Conservation (phyloP, 225 moss, liverwort and hornwort species). For the Polytrichum formosum region DNA sequence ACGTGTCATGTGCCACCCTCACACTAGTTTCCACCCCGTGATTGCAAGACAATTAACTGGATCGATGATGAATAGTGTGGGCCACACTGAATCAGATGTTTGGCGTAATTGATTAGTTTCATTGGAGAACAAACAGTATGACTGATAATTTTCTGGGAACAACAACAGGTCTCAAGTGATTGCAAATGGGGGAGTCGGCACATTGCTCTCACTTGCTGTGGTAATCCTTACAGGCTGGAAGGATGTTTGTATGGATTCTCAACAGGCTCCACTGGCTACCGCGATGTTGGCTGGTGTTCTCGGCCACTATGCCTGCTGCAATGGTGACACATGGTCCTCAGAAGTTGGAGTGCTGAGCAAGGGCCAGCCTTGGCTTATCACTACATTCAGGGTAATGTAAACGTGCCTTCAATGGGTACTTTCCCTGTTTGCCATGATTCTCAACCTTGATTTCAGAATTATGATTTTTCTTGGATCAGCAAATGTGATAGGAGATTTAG, state of each 20-base stretch:
- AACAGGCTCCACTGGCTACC: constrained; percentile 63
- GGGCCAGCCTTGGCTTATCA: constrained; percentile 70
- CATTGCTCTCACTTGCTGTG: constrained; percentile 54
- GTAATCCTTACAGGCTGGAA: constrained; percentile 61
- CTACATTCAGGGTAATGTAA: constrained; percentile 57
- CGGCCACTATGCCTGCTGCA: constrained; percentile 91
- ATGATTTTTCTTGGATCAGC: no score
- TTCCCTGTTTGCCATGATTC: no score
- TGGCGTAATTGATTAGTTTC: background rate
- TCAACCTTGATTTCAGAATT: no score
- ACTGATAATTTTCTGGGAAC: constrained; percentile 4
- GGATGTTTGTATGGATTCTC: constrained; percentile 73
- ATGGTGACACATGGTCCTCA: constrained; percentile 94
- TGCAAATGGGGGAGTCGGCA: constrained; percentile 65
- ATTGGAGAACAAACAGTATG: background rate
- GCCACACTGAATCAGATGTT: no score
- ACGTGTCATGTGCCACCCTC: no score
- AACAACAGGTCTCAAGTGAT: constrained; percentile 74
- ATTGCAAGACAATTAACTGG: no score
- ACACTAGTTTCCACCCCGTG: no score
- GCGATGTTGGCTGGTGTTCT: constrained; percentile 71
- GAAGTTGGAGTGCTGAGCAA: constrained; percentile 87
- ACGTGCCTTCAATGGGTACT: no score
- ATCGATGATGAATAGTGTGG: no score
- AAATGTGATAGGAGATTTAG: no score